Base-by-base conservation (phyloP, 2,329 filamentous ascomycete species). In the Microdochium nivale region DNA sequence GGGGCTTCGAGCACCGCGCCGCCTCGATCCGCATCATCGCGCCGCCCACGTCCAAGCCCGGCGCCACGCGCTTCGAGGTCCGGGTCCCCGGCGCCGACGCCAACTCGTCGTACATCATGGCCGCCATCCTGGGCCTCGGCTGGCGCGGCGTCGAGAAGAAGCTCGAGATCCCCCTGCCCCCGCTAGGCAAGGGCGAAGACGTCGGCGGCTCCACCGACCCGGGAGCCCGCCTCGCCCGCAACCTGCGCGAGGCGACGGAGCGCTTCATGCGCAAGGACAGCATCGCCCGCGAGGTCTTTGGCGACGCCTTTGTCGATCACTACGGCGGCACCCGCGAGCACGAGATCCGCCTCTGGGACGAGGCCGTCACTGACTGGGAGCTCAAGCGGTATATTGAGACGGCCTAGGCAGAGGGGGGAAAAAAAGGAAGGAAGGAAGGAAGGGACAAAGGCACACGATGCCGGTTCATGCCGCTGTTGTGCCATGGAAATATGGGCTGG, bases 311-410 rank as follows among this genome's bases (percentile, higher is more conserved):
- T 70, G 94, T 99, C 2, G 91, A 97, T 16, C 94, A 97, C 68
- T 99, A 86, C 72, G 89, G 86, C 13, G 94, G 94, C 16, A 96
- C 92, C 19, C 80, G 94, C 57, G 86, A 95, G 67, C 91, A 99
- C 69, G 94, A 99, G 70, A 79, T 94, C 53, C 76, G 88, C 55
- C 70, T 96, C 21, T 99, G 88, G 87, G 91, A 97, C 61, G 92
- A 97, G 67, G 91, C 91, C 2, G 92, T 97, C 5, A 97, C 94
- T 21, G 94, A 97, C 68, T 97, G 92, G 86, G 87, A 91, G 68
- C 77, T 90, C 66, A 81, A 80, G 69, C 77, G 87, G 53, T 90
- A 90, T 62, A 88, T 90, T 55, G 87, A 90, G 68, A 88, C 84
- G n/a, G 83, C 88, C 53, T 85, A 67, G 55, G 40, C 16, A 23